Percentiles rank a stretch among this genome's conserved stretches.
phyloP scores from a whole-genome alignment of 257 asterid genomes.

The Solanum bulbocastanum region DNA sequence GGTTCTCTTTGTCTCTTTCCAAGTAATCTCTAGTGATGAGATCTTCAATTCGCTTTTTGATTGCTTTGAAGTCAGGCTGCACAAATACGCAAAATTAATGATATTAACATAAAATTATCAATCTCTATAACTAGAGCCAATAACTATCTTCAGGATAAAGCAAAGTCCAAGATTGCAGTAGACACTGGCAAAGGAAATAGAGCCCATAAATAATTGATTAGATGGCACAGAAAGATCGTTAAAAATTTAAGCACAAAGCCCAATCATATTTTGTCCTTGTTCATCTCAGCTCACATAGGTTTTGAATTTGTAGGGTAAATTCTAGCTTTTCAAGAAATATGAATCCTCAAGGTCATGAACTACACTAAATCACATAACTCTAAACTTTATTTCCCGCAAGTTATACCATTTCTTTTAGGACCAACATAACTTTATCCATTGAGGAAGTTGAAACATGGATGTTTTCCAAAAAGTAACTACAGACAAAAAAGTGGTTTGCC shows the following conservation, averaged over 20 bases:
- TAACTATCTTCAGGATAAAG: not conserved
- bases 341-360: not conserved
- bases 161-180: not conserved
- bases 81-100: not conserved
- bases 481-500: not conserved
- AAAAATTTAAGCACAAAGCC: not conserved
- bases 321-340: not conserved
- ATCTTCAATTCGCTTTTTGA: constrained; percentile 48
- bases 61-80: constrained; percentile 45
- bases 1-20: constrained; percentile 37
- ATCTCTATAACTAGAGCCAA: not conserved
- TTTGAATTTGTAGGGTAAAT: not conserved
- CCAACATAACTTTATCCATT: not conserved
- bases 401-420: not conserved
- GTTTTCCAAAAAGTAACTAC: not conserved
- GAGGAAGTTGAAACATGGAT: not conserved
- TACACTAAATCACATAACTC: not conserved
- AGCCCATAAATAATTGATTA: not conserved
- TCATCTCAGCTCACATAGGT: not conserved
- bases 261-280: not conserved
- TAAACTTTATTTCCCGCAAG: not conserved
- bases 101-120: not conserved
- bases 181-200: not conserved
- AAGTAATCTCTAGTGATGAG: constrained; percentile 36
- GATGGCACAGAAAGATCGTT: not conserved